phyloP scores from a whole-genome alignment of 2,329 filamentous ascomycete genomes.

The Huntiella savannae region DNA sequence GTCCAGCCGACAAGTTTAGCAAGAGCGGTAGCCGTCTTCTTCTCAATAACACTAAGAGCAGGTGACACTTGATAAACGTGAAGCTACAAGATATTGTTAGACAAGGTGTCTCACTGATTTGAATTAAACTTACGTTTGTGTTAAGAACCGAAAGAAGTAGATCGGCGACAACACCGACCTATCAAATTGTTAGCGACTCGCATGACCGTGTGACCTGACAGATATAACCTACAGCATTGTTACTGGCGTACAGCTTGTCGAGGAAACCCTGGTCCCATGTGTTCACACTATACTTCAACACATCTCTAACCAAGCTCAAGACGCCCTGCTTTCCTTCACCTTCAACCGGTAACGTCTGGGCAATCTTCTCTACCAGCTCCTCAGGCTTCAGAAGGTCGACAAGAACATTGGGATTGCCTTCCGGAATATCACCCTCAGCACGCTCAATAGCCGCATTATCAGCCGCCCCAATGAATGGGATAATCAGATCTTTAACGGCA shows the following conservation, averaged over 20 bases:
- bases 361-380: slow-evolving; percentile 33
- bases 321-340: slow-evolving; percentile 46
- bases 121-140: slow-evolving; percentile 47
- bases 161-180: slow-evolving; percentile 71
- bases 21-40: slow-evolving; percentile 53
- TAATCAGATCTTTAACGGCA: slow-evolving; percentile 46
- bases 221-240: slow-evolving; percentile 45
- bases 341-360: slow-evolving; percentile 35
- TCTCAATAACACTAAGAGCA: slow-evolving; percentile 72
- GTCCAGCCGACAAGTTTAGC: slow-evolving; percentile 60
- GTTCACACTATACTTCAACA: slow-evolving; percentile 79
- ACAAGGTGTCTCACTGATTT: background rate
- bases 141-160: slow-evolving; percentile 71
- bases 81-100: slow-evolving; percentile 25
- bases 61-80: slow-evolving; percentile 93
- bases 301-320: slow-evolving; percentile 46
- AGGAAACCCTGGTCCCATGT: slow-evolving; percentile 97
- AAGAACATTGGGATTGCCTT: slow-evolving; percentile 33
- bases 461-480: slow-evolving; percentile 52
- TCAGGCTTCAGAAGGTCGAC: slow-evolving; percentile 43
- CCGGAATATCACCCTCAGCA: slow-evolving; percentile 27
- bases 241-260: slow-evolving; percentile 86
- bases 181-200: background rate
- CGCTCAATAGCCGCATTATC: slow-evolving; percentile 31
- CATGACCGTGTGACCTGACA: background rate